A percentile compares a stretch with the other conserved stretches of the same genome.
Conservation (phyloP, 345 rosid genomes). For the Geranium brycei region DNA sequence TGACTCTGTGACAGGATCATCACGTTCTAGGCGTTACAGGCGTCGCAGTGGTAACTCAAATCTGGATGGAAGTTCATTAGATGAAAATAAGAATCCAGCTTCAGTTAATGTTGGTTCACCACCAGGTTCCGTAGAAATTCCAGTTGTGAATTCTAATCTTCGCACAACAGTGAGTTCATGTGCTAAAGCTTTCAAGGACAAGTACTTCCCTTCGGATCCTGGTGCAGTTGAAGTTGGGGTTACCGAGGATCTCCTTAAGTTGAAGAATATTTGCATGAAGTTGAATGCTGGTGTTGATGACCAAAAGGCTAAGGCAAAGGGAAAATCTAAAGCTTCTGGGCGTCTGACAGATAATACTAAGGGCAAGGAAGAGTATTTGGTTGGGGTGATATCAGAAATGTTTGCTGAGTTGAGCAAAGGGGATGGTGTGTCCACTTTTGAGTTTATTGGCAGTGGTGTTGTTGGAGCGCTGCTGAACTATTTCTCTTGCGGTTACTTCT, state of each 20-base stretch:
- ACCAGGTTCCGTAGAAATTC: conserved; percentile 50
- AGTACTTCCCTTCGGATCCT: conserved; percentile 64
- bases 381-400: conserved; percentile 68
- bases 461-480: conserved; percentile 84
- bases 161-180: conserved; percentile 61
- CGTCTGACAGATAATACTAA: conserved; percentile 40
- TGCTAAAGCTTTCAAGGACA: conserved; percentile 88
- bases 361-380: conserved; percentile 72
- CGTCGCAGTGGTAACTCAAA: conserved; percentile 64
- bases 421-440: conserved; percentile 97
- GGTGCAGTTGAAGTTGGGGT: conserved; percentile 78
- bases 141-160: conserved; percentile 51
- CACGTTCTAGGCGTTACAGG: conserved; percentile 84
- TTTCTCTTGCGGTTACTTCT: conserved; percentile 79
- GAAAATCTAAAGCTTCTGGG: conserved; percentile 71
- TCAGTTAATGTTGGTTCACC: conserved; percentile 49
- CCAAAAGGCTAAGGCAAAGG: conserved; percentile 73
- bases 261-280: conserved; percentile 74
- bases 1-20: conserved; percentile 44
- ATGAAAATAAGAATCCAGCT: conserved; percentile 49
- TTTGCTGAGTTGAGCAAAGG: conserved; percentile 81
- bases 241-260: conserved; percentile 76
- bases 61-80: conserved; percentile 50
- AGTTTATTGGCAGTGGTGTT: conserved; percentile 96
- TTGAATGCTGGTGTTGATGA: conserved; percentile 67